Evolutionary conservation across 768 basidiomycete genomes (phyloP).

Genomic region (Tulasnella calospora): DNA sequence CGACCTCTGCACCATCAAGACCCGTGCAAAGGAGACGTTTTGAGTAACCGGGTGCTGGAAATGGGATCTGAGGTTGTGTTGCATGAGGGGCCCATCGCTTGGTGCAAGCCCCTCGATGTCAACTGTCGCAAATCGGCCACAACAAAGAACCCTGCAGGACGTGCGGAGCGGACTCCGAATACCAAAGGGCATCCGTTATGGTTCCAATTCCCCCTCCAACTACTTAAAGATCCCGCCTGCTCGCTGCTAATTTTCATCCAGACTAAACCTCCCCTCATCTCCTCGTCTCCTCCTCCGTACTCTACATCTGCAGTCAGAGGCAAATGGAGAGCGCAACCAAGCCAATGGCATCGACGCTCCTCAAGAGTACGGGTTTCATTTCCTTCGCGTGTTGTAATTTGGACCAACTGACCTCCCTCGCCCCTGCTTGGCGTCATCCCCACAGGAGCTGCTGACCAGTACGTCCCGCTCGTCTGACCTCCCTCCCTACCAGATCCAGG

Average conservation of each 20-base stretch:
- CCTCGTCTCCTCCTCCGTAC: neutral
- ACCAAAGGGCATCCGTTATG: neutral
- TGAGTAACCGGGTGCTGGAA: neutral
- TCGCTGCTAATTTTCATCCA: neutral
- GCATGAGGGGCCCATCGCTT: neutral
- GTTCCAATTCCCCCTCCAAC: neutral
- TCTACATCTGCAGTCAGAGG: neutral
- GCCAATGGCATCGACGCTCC: neutral
- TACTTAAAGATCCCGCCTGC: neutral
- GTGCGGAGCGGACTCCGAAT: slow-evolving; percentile 7
- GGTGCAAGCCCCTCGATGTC: neutral
- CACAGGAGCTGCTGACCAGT: slow-evolving; percentile 24
- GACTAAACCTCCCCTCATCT: neutral
- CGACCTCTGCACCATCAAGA: neutral
- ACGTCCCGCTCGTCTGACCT: slow-evolving; percentile 7
- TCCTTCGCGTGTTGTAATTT: neutral
- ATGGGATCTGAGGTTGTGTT: neutral
- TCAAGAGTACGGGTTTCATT: slow-evolving; percentile 6
- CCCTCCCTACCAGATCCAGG: neutral
- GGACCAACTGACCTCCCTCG: neutral
- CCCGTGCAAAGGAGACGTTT: neutral
- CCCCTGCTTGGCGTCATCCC: neutral
- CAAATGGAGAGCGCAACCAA: neutral
- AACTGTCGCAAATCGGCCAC: neutral
- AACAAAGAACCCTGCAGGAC: neutral